Percentiles rank a stretch among this genome's conserved stretches.
These are phyloP conservation scores for Heracleum sosnowskyi DNA, from an alignment of 129 eudicot species.

Conservation along the genomic window DNA sequence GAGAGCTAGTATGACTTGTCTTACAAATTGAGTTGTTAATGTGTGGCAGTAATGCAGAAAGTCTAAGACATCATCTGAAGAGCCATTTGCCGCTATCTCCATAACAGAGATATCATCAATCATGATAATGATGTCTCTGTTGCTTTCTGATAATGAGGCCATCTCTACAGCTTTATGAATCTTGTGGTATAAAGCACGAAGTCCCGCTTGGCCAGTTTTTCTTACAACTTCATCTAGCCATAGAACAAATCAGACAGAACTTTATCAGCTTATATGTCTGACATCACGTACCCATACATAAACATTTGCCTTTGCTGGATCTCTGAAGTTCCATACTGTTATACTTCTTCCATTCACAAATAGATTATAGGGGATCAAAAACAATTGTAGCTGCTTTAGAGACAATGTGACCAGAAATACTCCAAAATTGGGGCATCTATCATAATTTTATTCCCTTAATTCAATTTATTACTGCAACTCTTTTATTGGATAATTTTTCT, in stretches of 20 bases:
- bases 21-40: conserved; percentile 70
- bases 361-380: background rate
- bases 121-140: conserved; percentile 33
- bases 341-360: background rate
- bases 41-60: conserved; percentile 85
- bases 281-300: background rate
- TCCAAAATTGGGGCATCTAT: background rate
- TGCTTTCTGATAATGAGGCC: conserved; percentile 27
- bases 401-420: background rate
- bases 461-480: background rate
- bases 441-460: background rate
- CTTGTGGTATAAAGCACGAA: conserved; percentile 55
- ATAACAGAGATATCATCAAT: conserved; percentile 80
- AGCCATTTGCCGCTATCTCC: conserved; percentile 87
- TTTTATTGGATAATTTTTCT: background rate
- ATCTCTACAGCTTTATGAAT: conserved; percentile 72
- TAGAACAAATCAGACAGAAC: conserved; percentile 10
- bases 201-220: conserved; percentile 30
- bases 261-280: background rate
- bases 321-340: background rate
- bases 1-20: conserved; percentile 10
- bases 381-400: background rate
- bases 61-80: conserved; percentile 53
- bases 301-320: background rate
- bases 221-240: conserved; percentile 35